Evolutionary conservation across 2,329 filamentous ascomycete species (phyloP), one percentile per base, ranked within the genome.

Genomic region (Xylogone sp.): DNA sequence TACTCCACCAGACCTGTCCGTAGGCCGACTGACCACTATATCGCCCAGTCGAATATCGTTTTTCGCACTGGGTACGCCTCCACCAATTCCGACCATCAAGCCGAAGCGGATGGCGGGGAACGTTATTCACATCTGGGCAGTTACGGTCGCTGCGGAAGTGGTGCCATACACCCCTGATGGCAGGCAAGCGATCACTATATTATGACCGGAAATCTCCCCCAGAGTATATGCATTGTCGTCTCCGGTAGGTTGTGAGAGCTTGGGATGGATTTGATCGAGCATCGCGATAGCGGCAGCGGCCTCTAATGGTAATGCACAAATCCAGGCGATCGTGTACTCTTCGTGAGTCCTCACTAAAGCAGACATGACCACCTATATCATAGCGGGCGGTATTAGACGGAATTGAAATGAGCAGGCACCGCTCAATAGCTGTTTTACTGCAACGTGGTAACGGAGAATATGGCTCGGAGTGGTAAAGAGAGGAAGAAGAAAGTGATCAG

Each of bases 1-100:
- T 10, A 60, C 53, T 3, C 43, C 39, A 3, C 51, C 47, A n/a
- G n/a, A n/a, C n/a, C n/a, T n/a, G n/a, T n/a, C n/a, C n/a, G n/a
- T n/a, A n/a, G n/a, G n/a, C n/a, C n/a, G n/a, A 50, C 62, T 59
- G 8, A 65, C 57, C 12, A 62, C 59, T 2, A 65, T 52, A 50
- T 66, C 63, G 6, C 62, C 62, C 1, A 66, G 58, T 8, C 62
- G 62, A 46, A 64, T 62, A 43, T 64, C 60, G 16, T 18, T 19
- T 21, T 48, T 42, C 27, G n/a, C n/a, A n/a, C 46, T 57, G 29
- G 57, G 60, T 13, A 58, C 61, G 10, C 59, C 60, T 2, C 59
- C 60, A 21, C 69, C 71, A 31, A 76, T 70, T 19, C 72, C 71
- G 1, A 76, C 71, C 62, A 76, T 66, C 21, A 63, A 47, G 18